These are phyloP conservation scores for Erysimum cheiri DNA, from an alignment of 441 rosid species.

Conservation along the genomic window DNA sequence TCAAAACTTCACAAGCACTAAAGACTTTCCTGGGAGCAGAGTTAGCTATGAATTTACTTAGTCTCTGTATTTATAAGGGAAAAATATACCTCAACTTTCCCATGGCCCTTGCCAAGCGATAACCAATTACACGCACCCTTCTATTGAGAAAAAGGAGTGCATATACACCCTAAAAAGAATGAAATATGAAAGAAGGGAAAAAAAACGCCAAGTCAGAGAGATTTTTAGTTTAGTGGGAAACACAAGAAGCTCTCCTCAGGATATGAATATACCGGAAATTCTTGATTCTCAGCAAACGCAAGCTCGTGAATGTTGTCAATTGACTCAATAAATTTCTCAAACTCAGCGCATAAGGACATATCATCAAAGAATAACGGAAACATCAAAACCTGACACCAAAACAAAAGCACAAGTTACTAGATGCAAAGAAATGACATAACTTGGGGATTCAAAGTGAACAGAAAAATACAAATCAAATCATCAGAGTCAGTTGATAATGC, in stretches of 20 bases:
- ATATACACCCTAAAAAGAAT: slow-evolving; percentile 78
- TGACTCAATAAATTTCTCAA: slow-evolving; percentile 87
- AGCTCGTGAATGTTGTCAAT: slow-evolving; percentile 93
- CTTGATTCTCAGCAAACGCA: slow-evolving; percentile 91
- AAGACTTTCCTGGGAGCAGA: slow-evolving; percentile 19
- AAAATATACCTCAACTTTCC: slow-evolving; percentile 84
- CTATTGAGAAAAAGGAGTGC: slow-evolving; percentile 92
- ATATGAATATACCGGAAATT: slow-evolving; percentile 76
- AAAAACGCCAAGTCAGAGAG: slow-evolving; percentile 39
- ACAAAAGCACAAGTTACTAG: slow-evolving; percentile 21
- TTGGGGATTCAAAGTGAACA: slow-evolving; percentile 11
- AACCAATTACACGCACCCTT: slow-evolving; percentile 88
- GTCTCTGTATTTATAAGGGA: slow-evolving; percentile 13
- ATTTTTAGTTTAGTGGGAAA: slow-evolving; percentile 29
- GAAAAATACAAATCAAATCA: slow-evolving; percentile 5
- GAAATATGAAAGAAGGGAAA: neutral
- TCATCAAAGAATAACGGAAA: slow-evolving; percentile 91
- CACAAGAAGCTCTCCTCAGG: slow-evolving; percentile 31
- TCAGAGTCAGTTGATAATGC: slow-evolving; percentile 6
- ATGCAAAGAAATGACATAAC: slow-evolving; percentile 1
- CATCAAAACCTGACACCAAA: slow-evolving; percentile 81
- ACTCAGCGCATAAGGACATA: slow-evolving; percentile 75
- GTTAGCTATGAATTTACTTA: slow-evolving; percentile 14
- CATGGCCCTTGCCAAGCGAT: slow-evolving; percentile 88
- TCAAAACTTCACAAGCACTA: slow-evolving; percentile 21